A percentile compares a stretch with the other conserved stretches of the same genome.
These are phyloP conservation scores for Paxillus ammoniavirescens DNA, from an alignment of 768 basidiomycete genomes.

Conservation along the genomic window DNA sequence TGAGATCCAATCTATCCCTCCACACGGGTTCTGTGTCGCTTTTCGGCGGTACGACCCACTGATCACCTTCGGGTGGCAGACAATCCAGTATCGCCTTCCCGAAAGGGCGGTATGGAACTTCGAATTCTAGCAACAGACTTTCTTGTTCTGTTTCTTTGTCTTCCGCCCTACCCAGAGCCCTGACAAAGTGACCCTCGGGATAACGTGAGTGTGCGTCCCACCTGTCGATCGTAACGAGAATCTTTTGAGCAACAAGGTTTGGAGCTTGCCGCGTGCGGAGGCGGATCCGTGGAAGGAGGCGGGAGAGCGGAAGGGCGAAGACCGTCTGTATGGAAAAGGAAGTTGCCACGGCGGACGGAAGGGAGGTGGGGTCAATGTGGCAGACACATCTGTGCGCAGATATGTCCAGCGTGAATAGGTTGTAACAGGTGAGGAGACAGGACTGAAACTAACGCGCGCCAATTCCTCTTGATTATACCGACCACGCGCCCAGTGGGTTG, in stretches of 20 bases:
- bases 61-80: slow-evolving; percentile 83
- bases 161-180: slow-evolving; percentile 86
- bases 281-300: slow-evolving; percentile 89
- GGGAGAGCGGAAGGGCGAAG: slow-evolving; percentile 91
- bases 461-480: slow-evolving; percentile 92
- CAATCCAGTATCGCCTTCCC: slow-evolving; percentile 94
- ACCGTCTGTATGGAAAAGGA: slow-evolving; percentile 88
- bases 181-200: slow-evolving; percentile 96
- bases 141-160: slow-evolving; percentile 97
- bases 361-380: slow-evolving; percentile 88
- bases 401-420: background rate
- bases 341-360: slow-evolving; percentile 73
- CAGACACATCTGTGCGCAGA: slow-evolving; percentile 72
- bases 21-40: slow-evolving; percentile 51
- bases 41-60: slow-evolving; percentile 90
- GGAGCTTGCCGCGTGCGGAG: slow-evolving; percentile 95
- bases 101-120: slow-evolving; percentile 94
- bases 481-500: slow-evolving; percentile 93
- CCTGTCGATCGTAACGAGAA: slow-evolving; percentile 90
- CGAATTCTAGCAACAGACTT: slow-evolving; percentile 88
- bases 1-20: slow-evolving; percentile 84
- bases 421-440: background rate
- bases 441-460: slow-evolving; percentile 70
- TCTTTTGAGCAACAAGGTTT: slow-evolving; percentile 85
- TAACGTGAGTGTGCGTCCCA: slow-evolving; percentile 89